phyloP scores from a whole-genome alignment of 208 protist species.

The Acanthamoeba triangularis region DNA sequence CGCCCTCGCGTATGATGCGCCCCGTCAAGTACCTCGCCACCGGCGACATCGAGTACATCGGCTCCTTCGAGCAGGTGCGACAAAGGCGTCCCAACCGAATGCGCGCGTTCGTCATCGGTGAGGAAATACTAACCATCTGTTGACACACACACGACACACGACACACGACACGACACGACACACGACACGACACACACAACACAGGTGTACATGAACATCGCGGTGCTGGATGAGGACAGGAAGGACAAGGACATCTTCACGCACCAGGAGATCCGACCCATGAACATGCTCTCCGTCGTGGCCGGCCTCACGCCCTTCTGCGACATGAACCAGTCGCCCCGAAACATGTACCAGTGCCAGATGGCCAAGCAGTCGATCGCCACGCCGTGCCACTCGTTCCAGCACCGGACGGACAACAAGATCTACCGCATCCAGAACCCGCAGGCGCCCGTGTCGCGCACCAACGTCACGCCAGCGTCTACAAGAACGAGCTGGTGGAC shows the following conservation, averaged over 20 bases:
- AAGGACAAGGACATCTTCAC: conserved; percentile 79
- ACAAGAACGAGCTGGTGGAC: conserved; percentile 87
- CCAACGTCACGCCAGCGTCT: conserved; percentile 96
- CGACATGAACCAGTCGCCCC: conserved; percentile 99
- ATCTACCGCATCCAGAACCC: conserved; percentile 97
- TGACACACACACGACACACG: too few relatives aligned
- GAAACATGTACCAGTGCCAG: conserved; percentile 99
- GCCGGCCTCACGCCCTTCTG: conserved; percentile 99
- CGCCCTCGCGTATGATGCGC: conserved; percentile 96
- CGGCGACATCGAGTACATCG: conserved; percentile 93
- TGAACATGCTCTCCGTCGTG: conserved; percentile 97
- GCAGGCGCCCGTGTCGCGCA: conserved; percentile 97
- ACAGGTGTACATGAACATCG: conserved; percentile 98
- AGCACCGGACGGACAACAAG: conserved; percentile 99
- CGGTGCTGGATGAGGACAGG: conserved; percentile 92
- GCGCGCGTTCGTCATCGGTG: too few relatives aligned
- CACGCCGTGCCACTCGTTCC: conserved; percentile 95
- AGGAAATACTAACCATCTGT: not conserved
- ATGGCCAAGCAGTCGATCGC: conserved; percentile 99
- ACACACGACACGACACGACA: conserved; percentile 99
- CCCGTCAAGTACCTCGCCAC: conserved; percentile 95
- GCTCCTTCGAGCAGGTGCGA: conserved; percentile 97
- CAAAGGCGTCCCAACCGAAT: too few relatives aligned
- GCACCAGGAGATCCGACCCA: conserved; percentile 87
- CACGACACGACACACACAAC: conserved; percentile 97